Percentiles rank a stretch among this genome's conserved stretches.
phyloP scores from a whole-genome alignment of 2,329 filamentous ascomycete species.

The Intubia oerlemansii region DNA sequence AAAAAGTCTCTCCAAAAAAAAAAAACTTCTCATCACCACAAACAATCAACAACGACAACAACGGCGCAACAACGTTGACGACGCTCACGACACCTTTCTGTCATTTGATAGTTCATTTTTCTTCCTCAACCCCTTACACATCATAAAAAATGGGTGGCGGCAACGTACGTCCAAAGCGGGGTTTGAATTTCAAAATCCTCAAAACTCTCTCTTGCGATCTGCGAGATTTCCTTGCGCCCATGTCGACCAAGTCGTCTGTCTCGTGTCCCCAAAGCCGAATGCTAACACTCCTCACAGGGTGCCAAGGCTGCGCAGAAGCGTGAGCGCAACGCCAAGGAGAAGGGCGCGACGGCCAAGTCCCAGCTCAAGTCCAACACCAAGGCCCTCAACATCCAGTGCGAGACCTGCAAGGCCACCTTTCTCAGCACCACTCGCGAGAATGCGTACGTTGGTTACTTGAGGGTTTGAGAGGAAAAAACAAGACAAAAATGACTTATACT shows the following conservation, averaged over 20 bases:
- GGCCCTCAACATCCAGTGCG: slow-evolving; percentile 58
- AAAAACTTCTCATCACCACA: no score
- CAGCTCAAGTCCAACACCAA: slow-evolving; percentile 50
- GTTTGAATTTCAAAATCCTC: no score
- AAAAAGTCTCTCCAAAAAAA: no score
- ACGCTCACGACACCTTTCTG: no score
- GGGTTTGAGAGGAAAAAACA: no score
- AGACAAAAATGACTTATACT: no score
- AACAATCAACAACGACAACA: no score
- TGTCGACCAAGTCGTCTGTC: no score
- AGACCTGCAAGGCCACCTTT: slow-evolving; percentile 58
- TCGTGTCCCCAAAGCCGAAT: no score
- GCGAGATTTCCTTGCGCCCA: background rate
- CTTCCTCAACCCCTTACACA: no score
- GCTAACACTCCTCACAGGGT: slow-evolving; percentile 14
- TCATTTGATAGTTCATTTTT: no score
- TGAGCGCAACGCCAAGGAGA: slow-evolving; percentile 46
- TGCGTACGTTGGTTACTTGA: slow-evolving; percentile 26
- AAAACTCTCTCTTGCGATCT: background rate
- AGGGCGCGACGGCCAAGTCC: slow-evolving; percentile 31
- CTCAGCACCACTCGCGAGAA: slow-evolving; percentile 55
- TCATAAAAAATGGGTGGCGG: slow-evolving; percentile 16
- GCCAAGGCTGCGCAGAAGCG: slow-evolving; percentile 37
- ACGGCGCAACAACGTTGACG: no score
- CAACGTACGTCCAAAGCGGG: slow-evolving; percentile 14